These are phyloP conservation scores for Aspergillus fijiensis DNA, from an alignment of 2,329 filamentous ascomycete genomes.

Conservation along the genomic window DNA sequence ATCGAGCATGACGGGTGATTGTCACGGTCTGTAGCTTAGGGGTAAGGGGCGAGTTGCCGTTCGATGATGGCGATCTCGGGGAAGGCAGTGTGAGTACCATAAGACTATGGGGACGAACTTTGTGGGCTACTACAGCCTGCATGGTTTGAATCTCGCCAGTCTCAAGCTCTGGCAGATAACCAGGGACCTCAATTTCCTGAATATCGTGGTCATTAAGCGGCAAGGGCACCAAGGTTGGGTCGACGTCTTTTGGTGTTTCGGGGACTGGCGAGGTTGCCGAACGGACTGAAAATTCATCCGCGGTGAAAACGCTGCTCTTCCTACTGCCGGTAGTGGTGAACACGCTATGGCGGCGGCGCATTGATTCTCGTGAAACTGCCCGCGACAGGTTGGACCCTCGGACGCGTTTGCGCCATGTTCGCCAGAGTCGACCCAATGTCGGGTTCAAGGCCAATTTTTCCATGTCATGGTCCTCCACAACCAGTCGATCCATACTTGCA, in stretches of 20 bases:
- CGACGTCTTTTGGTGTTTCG: conserved; percentile 25
- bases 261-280: conserved; percentile 12
- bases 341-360: conserved; percentile 32
- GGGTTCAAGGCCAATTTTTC: conserved; percentile 89
- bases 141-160: conserved; percentile 49
- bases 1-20: conserved; percentile 39
- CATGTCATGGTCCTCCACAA: conserved; percentile 90
- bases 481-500: conserved; percentile 59
- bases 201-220: conserved; percentile 39
- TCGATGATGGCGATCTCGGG: conserved; percentile 28
- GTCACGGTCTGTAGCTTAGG: conserved; percentile 26
- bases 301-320: conserved; percentile 39
- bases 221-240: conserved; percentile 33
- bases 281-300: conserved; percentile 29
- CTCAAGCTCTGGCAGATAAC: conserved; percentile 62
- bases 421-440: conserved; percentile 85
- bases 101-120: conserved; percentile 45
- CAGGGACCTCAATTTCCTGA: conserved; percentile 77
- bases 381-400: conserved; percentile 38
- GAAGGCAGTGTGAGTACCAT: conserved; percentile 40
- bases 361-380: conserved; percentile 44
- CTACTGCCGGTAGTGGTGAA: conserved; percentile 30
- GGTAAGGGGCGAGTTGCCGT: conserved; percentile 26
- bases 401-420: conserved; percentile 84
- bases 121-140: conserved; percentile 39